Conservation (phyloP, 139 green algal species). For the Tetraselmis chui region DNA sequence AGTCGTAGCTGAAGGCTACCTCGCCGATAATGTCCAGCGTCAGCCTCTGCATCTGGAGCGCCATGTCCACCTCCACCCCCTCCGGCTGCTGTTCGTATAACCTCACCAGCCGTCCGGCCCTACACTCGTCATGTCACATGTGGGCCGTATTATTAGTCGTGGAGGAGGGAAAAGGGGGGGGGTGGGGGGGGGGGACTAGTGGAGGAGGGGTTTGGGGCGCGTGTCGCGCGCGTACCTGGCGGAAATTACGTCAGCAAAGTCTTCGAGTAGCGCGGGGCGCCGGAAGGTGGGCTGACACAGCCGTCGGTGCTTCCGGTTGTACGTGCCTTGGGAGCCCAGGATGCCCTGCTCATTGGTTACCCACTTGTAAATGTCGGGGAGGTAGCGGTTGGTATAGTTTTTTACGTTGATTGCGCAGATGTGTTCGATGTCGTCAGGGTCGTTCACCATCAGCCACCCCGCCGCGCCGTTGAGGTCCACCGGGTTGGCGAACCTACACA, state of each 20-base stretch:
- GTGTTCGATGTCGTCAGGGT: constrained; percentile 53
- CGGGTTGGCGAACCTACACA: constrained; percentile 50
- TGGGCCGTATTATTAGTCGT: background rate
- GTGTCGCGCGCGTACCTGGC: no score
- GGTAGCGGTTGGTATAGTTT: constrained; percentile 62
- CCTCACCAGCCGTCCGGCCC: background rate
- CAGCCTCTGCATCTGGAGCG: constrained; percentile 55
- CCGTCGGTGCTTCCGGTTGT: constrained; percentile 57
- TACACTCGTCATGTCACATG: background rate
- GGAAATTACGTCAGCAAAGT: constrained; percentile 41
- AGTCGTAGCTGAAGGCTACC: constrained; percentile 63
- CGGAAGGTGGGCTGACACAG: constrained; percentile 64
- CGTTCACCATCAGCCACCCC: constrained; percentile 56
- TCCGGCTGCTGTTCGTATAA: background rate
- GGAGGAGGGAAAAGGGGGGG: no score
- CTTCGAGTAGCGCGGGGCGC: constrained; percentile 29
- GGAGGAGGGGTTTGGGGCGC: no score
- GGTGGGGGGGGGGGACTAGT: no score
- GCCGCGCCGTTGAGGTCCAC: constrained; percentile 40
- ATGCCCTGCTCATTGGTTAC: constrained; percentile 66
- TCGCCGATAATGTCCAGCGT: constrained; percentile 61
- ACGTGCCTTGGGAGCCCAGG: constrained; percentile 53
- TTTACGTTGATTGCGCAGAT: constrained; percentile 47
- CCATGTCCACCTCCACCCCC: constrained; percentile 40
- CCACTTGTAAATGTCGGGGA: constrained; percentile 64